Evolutionary conservation across 768 basidiomycete species (phyloP).

Genomic region (Tylopilus sp.): DNA sequence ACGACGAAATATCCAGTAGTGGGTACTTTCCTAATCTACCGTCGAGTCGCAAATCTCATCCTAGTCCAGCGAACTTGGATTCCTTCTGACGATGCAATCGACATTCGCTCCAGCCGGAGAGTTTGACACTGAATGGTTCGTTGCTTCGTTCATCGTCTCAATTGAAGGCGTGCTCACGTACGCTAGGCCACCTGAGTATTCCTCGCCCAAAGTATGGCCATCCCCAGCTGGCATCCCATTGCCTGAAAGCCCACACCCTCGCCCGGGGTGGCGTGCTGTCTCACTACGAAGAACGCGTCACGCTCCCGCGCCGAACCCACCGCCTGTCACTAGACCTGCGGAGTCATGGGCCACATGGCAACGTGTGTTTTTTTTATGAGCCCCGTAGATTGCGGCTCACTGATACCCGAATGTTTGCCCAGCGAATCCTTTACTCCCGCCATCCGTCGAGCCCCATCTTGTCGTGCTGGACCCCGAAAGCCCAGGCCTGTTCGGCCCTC

Average conservation of each 20-base stretch:
- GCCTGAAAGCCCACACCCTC: constrained; percentile 39
- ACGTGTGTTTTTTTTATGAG: constrained; percentile 40
- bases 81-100: constrained; percentile 57
- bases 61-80: constrained; percentile 67
- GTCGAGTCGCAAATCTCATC: background rate
- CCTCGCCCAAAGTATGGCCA: constrained; percentile 41
- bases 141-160: background rate
- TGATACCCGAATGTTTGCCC: background rate
- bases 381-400: background rate
- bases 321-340: constrained; percentile 36
- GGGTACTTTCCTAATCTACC: constrained; percentile 26
- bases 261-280: constrained; percentile 57
- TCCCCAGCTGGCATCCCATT: constrained; percentile 32
- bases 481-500: constrained; percentile 70
- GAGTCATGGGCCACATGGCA: constrained; percentile 61
- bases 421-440: constrained; percentile 59
- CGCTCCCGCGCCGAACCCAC: constrained; percentile 26
- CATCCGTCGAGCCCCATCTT: constrained; percentile 48
- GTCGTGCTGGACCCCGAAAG: constrained; percentile 51
- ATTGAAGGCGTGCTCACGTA: background rate
- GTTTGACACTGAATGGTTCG: constrained; percentile 65
- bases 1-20: constrained; percentile 68
- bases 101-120: constrained; percentile 66
- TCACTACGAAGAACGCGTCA: constrained; percentile 31
- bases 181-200: constrained; percentile 36